Evolutionary conservation across 1,284 basidiomycete species (phyloP), one percentile per base, ranked within the genome.

Genomic region (Chiua sp.): DNA sequence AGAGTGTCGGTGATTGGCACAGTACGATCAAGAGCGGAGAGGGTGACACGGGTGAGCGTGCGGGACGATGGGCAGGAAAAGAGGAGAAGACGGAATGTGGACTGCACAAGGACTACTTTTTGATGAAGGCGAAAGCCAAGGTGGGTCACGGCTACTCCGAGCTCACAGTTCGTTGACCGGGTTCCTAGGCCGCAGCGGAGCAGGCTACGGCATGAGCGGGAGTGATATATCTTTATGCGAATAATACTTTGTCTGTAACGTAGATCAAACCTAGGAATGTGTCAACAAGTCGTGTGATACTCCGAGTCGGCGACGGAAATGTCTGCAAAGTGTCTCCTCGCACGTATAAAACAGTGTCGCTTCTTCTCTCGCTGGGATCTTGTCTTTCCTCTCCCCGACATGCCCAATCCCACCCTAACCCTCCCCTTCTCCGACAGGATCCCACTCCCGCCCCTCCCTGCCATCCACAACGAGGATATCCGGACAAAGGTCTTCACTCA

Each of bases 1-100:
- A 90, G 69, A 95, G 92, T 68, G 88, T 99, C 63, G 97, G 97
- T 12, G 97, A 99, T 77, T 97, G 95, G 92, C 98, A 99, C 78
- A 96, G 94, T 64, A 99, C 97, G 0, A 79, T 77, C 28, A 88
- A 89, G 73, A 88, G 88, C 49, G 81, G 78, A 0, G 85, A 88
- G 33, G 89, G 89, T 0, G 90, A 96, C 67, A 82, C 82, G 3
- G 86, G 83, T 3, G 97, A 99, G 79, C 86, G 97, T 46, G 88
- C 91, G 2, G 97, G 97, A 7, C 80, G 97, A 59, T 99, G 97
- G 97, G 90, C 91, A 47, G 94, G 93, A 26, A 91, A 87, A 75
- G 75, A 79, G 52, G 88, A 90, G 62, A 98, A 98, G 85, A 94
- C 93, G 3, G 97, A 98, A 77, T 99, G 97, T 75, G 97, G 97